These are phyloP conservation scores for Apium graveolens DNA, from an alignment of 129 eudicot genomes.

Conservation along the genomic window DNA sequence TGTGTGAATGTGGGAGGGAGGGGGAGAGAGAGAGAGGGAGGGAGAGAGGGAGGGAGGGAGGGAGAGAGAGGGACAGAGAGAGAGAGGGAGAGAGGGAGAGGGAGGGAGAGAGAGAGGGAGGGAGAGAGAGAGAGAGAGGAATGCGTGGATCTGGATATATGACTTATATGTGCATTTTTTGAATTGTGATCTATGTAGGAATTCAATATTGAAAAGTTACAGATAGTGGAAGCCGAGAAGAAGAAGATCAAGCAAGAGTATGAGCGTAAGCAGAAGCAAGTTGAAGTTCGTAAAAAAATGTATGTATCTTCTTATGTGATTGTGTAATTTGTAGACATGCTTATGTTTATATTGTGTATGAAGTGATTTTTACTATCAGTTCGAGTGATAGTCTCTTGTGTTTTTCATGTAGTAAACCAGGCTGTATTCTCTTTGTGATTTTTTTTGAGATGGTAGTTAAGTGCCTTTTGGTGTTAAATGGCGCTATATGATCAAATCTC, in stretches of 20 bases:
- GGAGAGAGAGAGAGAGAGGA: no score
- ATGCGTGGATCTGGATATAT: not conserved
- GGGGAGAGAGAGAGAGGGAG: no score
- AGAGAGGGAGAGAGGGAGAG: no score
- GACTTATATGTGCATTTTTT: not conserved
- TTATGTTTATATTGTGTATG: not conserved
- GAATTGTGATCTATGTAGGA: conserved; percentile 30
- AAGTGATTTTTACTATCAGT: not conserved
- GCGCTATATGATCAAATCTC: not conserved
- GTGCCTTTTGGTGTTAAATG: not conserved
- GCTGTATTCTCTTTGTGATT: not conserved
- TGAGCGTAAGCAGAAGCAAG: conserved; percentile 92
- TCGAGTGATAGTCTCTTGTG: not conserved
- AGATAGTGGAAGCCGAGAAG: conserved; percentile 95
- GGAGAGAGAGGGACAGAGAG: no score
- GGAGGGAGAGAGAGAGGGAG: no score
- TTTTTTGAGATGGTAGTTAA: not conserved
- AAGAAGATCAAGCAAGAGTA: conserved; percentile 93
- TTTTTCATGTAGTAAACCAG: not conserved
- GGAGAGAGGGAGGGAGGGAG: no score
- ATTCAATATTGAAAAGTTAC: conserved; percentile 87
- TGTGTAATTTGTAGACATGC: not conserved
- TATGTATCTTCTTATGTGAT: not conserved
- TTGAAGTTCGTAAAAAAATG: conserved; percentile 87
- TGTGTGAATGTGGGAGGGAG: no score